Percentiles rank a stretch among this genome's conserved stretches.
Evolutionary conservation across 257 asterid species (phyloP).

Genomic region (Solanum stenotomum): DNA sequence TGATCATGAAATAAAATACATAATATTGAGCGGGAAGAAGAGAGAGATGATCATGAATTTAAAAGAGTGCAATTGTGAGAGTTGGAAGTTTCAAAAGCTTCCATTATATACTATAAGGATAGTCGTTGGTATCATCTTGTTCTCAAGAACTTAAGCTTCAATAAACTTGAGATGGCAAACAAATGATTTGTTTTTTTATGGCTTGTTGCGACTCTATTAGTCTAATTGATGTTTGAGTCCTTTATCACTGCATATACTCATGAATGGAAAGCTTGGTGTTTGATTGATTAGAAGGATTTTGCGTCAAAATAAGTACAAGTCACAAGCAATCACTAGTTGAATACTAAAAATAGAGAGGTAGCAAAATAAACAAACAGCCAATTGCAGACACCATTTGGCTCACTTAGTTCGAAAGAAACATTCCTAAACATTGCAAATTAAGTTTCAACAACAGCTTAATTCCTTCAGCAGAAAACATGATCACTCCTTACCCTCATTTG

Average conservation of each 20-base stretch:
- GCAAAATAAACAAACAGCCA: neutral
- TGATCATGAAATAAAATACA: too few species aligned
- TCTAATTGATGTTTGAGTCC: neutral
- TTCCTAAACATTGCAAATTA: neutral
- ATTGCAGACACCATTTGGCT: neutral
- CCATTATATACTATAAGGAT: neutral
- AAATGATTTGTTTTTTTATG: too few species aligned
- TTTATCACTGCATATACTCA: neutral
- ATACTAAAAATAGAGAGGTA: neutral
- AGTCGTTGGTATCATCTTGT: neutral
- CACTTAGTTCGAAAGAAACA: neutral
- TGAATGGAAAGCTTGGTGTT: neutral
- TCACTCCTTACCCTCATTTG: conserved; percentile 39
- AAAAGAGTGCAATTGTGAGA: conserved; percentile 45
- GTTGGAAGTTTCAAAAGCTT: neutral
- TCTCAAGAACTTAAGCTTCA: neutral
- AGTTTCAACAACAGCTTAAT: neutral
- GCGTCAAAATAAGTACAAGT: neutral
- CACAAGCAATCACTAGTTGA: neutral
- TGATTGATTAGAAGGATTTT: neutral
- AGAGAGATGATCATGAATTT: too few species aligned
- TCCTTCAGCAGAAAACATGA: neutral
- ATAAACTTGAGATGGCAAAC: neutral
- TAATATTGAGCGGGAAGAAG: too few species aligned
- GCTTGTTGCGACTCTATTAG: too few species aligned